Evolutionary conservation across 192 early-diverging fungal genomes (phyloP).

Genomic region (Haplosporangium gracile): DNA sequence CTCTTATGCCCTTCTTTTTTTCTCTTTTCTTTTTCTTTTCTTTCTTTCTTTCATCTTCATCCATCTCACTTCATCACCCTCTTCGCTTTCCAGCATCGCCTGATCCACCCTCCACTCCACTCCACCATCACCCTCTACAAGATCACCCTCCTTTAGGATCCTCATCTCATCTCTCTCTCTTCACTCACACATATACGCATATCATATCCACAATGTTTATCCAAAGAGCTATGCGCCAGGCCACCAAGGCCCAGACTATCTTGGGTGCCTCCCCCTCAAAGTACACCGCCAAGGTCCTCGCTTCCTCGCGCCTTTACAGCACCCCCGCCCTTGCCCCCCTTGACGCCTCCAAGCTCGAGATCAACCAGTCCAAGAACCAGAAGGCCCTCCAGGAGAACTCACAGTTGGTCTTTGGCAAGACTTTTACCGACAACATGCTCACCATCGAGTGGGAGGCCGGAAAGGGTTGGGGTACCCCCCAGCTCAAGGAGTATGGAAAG

Average conservation of each 20-base stretch:
- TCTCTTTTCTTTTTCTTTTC: neutral
- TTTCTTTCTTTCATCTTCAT: conserved; percentile 2
- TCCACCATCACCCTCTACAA: neutral
- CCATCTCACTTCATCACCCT: neutral
- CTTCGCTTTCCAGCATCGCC: neutral
- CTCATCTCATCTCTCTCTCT: conserved; percentile 1
- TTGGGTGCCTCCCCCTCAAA: conserved; percentile 20
- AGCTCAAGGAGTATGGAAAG: conserved; percentile 89
- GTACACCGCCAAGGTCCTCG: conserved; percentile 36
- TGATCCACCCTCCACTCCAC: neutral
- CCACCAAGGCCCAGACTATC: conserved; percentile 40
- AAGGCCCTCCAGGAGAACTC: conserved; percentile 74
- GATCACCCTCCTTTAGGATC: neutral
- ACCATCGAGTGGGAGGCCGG: conserved; percentile 82
- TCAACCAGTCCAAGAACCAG: conserved; percentile 49
- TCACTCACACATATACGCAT: neutral
- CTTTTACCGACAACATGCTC: conserved; percentile 98
- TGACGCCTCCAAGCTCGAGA: conserved; percentile 52
- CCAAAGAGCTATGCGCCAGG: conserved; percentile 52
- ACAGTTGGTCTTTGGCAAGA: conserved; percentile 88
- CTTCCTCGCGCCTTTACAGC: conserved; percentile 40
- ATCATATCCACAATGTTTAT: conserved; percentile 34
- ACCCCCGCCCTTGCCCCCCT: conserved; percentile 19
- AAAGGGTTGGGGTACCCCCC: conserved; percentile 84
- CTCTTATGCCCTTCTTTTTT: neutral